Base-by-base conservation (phyloP, 192 early-diverging fungal genomes). In the Podila epigama region DNA sequence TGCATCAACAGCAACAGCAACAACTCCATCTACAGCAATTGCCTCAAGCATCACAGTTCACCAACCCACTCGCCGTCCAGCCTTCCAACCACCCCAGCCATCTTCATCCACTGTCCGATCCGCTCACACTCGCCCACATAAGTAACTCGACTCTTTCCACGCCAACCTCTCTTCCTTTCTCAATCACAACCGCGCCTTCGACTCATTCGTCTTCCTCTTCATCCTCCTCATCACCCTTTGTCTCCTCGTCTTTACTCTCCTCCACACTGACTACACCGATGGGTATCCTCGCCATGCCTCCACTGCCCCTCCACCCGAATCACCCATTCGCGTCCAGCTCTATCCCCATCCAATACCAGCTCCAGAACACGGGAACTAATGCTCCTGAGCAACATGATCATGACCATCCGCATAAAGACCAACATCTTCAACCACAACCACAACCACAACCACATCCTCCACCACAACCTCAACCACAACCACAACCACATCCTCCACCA, bases 251-350 rank as follows among this genome's bases (percentile, higher is more conserved):
- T 34, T 44, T 44, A 15, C 36, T 51, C 50, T 20, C 9, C 5
- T 12, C 20, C 3, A 50, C 52, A 11, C 33, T 50, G 22, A 11
- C 31, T 53, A 54, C 70, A 59, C 54, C 70, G 27, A 72, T 72
- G 70, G 62, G 58, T 29, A 33, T 72, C 48, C 70, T 72, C 3
- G 37, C 70, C 35, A 52, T 72, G 36, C 62, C 70, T 39, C 61
- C 61, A 6, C 15, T 63, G 22, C 48, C 70, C 3, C n/a, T 60
- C 15, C 70, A 64, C 53, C 20, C 69, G 5, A 60, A 62, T 27
- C 39, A 64, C 22, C 15, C 60, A 39, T 57, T 58, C 50, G 13
- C 55, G 28, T 35, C 48, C 40, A 10, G 1, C n/a, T 25, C 54
- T n/a, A n/a, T n/a, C n/a, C n/a, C n/a, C n/a, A n/a, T n/a, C n/a